These are phyloP conservation scores for Geotrichum europaeum DNA, from an alignment of 1,139 yeast species.

Conservation along the genomic window DNA sequence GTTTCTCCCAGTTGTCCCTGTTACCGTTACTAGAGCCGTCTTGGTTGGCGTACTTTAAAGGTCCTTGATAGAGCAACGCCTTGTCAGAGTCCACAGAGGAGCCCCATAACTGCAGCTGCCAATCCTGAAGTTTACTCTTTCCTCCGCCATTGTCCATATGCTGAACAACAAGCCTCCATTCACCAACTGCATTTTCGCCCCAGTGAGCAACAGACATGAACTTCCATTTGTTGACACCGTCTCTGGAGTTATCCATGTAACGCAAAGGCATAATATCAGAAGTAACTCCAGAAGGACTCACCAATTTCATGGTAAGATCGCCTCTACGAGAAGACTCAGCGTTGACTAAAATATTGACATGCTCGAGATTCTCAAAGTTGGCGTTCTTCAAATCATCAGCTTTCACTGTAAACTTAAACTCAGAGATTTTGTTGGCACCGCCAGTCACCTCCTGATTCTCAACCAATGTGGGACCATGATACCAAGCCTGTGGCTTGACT, in stretches of 20 bases:
- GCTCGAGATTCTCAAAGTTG: conserved; percentile 73
- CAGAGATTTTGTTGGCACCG: conserved; percentile 31
- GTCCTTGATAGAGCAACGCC: conserved; percentile 45
- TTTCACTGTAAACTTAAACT: conserved; percentile 45
- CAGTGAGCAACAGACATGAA: conserved; percentile 98
- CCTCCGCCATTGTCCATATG: conserved; percentile 36
- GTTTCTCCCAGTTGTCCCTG: conserved; percentile 14
- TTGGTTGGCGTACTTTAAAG: conserved; percentile 14
- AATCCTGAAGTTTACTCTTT: conserved; percentile 51
- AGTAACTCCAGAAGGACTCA: conserved; percentile 67
- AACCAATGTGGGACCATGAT: conserved; percentile 42
- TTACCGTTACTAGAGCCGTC: conserved; percentile 11
- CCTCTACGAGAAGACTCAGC: conserved; percentile 67
- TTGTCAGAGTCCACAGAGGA: conserved; percentile 59
- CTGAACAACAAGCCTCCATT: conserved; percentile 69
- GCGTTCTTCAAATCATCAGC: conserved; percentile 46
- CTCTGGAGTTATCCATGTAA: conserved; percentile 46
- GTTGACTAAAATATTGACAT: conserved; percentile 74
- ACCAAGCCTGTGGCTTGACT: conserved; percentile 90
- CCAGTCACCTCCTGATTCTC: conserved; percentile 32
- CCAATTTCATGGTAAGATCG: conserved; percentile 54
- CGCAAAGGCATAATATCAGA: conserved; percentile 77
- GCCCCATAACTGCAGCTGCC: conserved; percentile 83
- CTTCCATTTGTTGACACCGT: conserved; percentile 78
- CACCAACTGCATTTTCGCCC: conserved; percentile 83